These are phyloP conservation scores for Plectosphaerella plurivora DNA, from an alignment of 2,329 filamentous ascomycete genomes.

Conservation along the genomic window DNA sequence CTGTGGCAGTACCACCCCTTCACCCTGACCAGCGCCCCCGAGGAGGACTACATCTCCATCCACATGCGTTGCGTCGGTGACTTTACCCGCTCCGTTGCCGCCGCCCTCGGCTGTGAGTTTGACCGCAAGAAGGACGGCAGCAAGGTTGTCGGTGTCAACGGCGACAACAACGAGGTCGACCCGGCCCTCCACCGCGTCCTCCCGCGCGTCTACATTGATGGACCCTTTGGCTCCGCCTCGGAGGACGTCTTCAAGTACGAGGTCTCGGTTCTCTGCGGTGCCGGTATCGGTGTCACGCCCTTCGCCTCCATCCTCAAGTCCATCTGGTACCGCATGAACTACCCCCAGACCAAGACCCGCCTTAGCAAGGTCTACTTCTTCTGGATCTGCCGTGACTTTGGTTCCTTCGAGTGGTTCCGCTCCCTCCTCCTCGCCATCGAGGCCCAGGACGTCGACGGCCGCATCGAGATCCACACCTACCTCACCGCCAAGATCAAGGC, in stretches of 20 bases:
- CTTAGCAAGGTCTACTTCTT: conserved; percentile 88
- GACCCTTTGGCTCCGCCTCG: conserved; percentile 80
- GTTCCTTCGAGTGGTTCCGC: conserved; percentile 86
- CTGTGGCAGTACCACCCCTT: conserved; percentile 89
- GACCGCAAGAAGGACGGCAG: conserved; percentile 56
- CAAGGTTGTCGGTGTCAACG: conserved; percentile 65
- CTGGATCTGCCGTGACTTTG: conserved; percentile 87
- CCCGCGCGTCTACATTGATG: conserved; percentile 77
- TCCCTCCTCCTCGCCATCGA: conserved; percentile 80
- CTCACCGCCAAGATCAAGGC: conserved; percentile 82
- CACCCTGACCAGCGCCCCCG: conserved; percentile 78
- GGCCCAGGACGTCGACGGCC: conserved; percentile 76
- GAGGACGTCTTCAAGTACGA: conserved; percentile 93
- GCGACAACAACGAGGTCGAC: conserved; percentile 56
- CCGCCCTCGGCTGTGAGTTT: conserved; percentile 71
- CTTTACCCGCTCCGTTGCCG: conserved; percentile 68
- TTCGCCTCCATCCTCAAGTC: conserved; percentile 86
- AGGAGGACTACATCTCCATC: conserved; percentile 86
- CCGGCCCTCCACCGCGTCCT: conserved; percentile 68
- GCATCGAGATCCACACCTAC: conserved; percentile 87
- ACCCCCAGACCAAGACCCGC: conserved; percentile 72
- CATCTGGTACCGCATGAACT: conserved; percentile 93
- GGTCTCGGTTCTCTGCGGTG: conserved; percentile 80
- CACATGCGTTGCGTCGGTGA: conserved; percentile 81
- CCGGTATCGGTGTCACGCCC: conserved; percentile 81